These are phyloP conservation scores for Termitomyces sp. DNA, from an alignment of 768 basidiomycete genomes.

Conservation along the genomic window DNA sequence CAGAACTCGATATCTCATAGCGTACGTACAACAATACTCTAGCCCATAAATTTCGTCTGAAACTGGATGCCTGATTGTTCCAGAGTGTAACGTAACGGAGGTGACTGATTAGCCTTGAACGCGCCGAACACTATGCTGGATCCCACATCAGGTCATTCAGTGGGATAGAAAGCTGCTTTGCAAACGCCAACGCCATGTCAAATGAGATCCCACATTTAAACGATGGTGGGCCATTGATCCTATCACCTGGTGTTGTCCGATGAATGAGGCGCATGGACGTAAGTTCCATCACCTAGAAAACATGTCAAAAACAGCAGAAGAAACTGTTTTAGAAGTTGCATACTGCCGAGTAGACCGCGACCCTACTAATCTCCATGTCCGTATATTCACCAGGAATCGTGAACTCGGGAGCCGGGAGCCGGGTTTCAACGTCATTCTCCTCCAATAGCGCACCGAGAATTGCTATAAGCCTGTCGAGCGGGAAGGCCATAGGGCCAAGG, in stretches of 20 bases:
- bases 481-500: slow-evolving; percentile 18
- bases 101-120: not conserved
- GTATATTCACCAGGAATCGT: slow-evolving; percentile 64
- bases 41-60: not conserved
- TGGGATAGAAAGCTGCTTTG: slow-evolving; percentile 54
- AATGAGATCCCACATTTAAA: slow-evolving; percentile 74
- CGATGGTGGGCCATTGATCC: slow-evolving; percentile 62
- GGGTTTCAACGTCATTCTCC: slow-evolving; percentile 57
- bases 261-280: slow-evolving; percentile 61
- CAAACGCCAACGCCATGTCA: slow-evolving; percentile 47
- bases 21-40: not conserved
- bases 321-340: slow-evolving; percentile 19
- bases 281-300: slow-evolving; percentile 58
- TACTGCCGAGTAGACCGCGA: slow-evolving; percentile 57
- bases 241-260: slow-evolving; percentile 55
- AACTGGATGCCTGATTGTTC: not conserved
- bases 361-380: slow-evolving; percentile 68
- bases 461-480: slow-evolving; percentile 59
- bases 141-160: slow-evolving; percentile 72
- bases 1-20: not conserved
- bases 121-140: slow-evolving; percentile 22
- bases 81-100: not conserved
- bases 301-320: not conserved
- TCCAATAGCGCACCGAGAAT: slow-evolving; percentile 66
- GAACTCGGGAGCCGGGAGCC: slow-evolving; percentile 40